Base-by-base conservation (phyloP, 192 early-diverging fungal species). In the Backusella mclennaniae region DNA sequence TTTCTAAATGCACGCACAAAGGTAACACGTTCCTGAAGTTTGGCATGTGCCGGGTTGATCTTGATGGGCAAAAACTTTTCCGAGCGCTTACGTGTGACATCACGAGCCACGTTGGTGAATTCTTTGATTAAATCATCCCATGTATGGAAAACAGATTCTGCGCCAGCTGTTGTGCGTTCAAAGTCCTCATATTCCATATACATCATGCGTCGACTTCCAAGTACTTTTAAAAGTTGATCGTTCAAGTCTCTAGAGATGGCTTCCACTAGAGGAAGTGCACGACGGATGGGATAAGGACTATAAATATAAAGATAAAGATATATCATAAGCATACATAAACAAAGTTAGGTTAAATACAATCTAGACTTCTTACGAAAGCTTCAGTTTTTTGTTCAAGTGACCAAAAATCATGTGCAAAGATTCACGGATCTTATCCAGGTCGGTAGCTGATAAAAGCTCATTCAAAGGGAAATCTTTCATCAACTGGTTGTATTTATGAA, bases 391-490 rank as follows among this genome's bases (percentile, higher is more conserved):
- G 87, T 95, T 98, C 46, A 99, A 79, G 85, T 99, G 98, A 17
- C 85, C 90, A 89, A 99, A 99, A 74, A 99, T 95, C 69, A 89
- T 82, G 49, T 85, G 75, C 14, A 99, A 69, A 0, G 96, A 91
- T 5, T 92, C 88, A 69, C 89, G 85, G 69, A 97, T 88, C 74
- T 95, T 94, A 11, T 87, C 89, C 2, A 98, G 87, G 78, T 99
- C 98, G 14, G 97, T 96, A 0, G 97, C 95, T 6, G 98, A 90
- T 66, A 99, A 87, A 39, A 99, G 87, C 81, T 99, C 98, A 82
- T 96, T 96, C 52, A 99, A 83, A 19, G 98, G 98, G 71, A 99
- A 99, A 69, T 99, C 98, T 84, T 94, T 95, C 97, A 99, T 99
- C 41, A 99, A 87, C 77, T 93, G 93, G 80, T 99, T 99, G 90